Percentiles rank a stretch among this genome's conserved stretches.
phyloP scores from a whole-genome alignment of 2,329 filamentous ascomycete genomes.

The Diaporthe aspalathi region DNA sequence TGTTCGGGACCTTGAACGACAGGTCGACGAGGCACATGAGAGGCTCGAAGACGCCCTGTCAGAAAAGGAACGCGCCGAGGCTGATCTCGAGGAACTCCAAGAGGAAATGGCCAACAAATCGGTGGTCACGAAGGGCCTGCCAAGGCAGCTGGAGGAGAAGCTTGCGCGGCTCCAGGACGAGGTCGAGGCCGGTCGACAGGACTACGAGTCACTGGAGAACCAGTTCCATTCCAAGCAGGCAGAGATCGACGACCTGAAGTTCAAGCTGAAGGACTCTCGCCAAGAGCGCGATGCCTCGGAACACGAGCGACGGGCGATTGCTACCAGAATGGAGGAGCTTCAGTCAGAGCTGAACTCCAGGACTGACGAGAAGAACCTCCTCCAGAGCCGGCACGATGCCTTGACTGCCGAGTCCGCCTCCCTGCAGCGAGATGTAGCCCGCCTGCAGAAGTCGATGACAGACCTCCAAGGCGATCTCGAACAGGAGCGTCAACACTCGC shows the following conservation, averaged over 20 bases:
- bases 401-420: slow-evolving; percentile 73
- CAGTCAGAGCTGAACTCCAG: slow-evolving; percentile 70
- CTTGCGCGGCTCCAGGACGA: slow-evolving; percentile 74
- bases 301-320: slow-evolving; percentile 53
- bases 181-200: slow-evolving; percentile 63
- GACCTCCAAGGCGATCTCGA: slow-evolving; percentile 62
- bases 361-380: slow-evolving; percentile 74
- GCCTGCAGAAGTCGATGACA: slow-evolving; percentile 58
- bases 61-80: slow-evolving; percentile 68
- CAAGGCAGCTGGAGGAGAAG: slow-evolving; percentile 80
- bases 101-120: slow-evolving; percentile 85
- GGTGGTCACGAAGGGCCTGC: slow-evolving; percentile 78
- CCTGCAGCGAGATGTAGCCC: slow-evolving; percentile 73
- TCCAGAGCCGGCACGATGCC: slow-evolving; percentile 76
- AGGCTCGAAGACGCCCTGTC: slow-evolving; percentile 64
- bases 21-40: slow-evolving; percentile 66
- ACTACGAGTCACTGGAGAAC: slow-evolving; percentile 64
- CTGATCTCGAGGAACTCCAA: slow-evolving; percentile 73
- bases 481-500: slow-evolving; percentile 67
- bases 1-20: slow-evolving; percentile 64
- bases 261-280: slow-evolving; percentile 56
- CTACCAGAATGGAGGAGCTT: slow-evolving; percentile 64
- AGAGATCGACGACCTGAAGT: slow-evolving; percentile 59
- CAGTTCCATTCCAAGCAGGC: slow-evolving; percentile 59
- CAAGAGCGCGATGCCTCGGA: slow-evolving; percentile 56